Base-by-base conservation (phyloP, 2,329 filamentous ascomycete species). In the Fusarium nanum region DNA sequence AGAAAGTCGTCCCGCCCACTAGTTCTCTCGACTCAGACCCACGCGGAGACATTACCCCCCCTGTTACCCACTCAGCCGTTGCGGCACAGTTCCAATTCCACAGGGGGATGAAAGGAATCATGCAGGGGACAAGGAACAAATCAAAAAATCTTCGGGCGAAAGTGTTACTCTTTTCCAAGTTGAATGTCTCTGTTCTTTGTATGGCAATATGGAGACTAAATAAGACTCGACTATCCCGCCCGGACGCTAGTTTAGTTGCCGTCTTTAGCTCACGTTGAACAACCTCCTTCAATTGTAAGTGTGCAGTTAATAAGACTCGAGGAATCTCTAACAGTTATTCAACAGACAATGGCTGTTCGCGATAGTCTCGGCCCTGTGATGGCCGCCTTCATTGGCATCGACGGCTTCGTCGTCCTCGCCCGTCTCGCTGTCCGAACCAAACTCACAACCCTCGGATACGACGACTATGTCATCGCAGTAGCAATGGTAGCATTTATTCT, bases 331-430 rank as follows among this genome's bases (percentile, higher is more conserved):
- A 52, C 18, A 50, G 5, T 37, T n/a, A 5, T 2, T 20, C 22
- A 40, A 40, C n/a, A 59, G 30, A 28, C 6, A 5, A 64, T 64
- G 60, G 28, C 57, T 32, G 58, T 61, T 13, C 60, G 60, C 18
- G 60, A 64, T 27, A 44, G 34, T 14, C 60, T 56, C 44, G 30
- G 23, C 16, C 48, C 60, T 4, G 42, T 64, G 4, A 64, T 64
- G 60, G 60, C 49, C 16, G 57, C 48, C 28, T 64, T 64, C 20
- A 62, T 64, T 27, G 60, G 23, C 49, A 46, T 62, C 14, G 57
- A 64, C 42, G 48, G 41, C 30, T 34, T 40, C 6, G 49, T 64
- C n/a, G 57, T 64, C 13, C 57, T 64, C 11, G 60, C 57, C 0
- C 60, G 60, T 22, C 32, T 64, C 28, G 49, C 34, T n/a, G 58